Percentiles rank a stretch among this genome's conserved stretches.
phyloP scores from a whole-genome alignment of 2,329 filamentous ascomycete genomes.

The Graphiopsis chlorocephala region DNA sequence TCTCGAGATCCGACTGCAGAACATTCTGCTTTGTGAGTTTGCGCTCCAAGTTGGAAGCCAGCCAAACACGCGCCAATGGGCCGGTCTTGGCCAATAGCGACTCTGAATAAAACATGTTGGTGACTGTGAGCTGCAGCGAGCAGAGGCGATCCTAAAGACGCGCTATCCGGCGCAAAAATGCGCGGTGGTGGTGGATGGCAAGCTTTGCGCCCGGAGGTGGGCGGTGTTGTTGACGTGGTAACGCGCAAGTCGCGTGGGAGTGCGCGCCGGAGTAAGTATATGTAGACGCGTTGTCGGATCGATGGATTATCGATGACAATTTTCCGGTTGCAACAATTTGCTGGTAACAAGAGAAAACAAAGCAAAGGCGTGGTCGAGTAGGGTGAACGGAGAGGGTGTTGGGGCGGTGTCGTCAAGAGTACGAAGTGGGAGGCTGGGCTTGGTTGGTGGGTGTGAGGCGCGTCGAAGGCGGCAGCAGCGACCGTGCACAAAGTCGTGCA shows the following conservation, averaged over 20 bases:
- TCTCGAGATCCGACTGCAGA: slow-evolving; percentile 87
- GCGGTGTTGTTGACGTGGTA: slow-evolving; percentile 25
- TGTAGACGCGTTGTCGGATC: not conserved
- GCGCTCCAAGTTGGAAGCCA: slow-evolving; percentile 96
- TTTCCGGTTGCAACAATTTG: not conserved
- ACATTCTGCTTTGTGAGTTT: slow-evolving; percentile 98
- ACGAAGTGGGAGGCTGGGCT: slow-evolving; percentile 3
- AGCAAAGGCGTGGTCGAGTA: not conserved
- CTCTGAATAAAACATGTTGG: slow-evolving; percentile 92
- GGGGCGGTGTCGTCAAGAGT: slow-evolving; percentile 2
- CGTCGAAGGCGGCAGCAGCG: not conserved
- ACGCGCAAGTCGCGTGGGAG: slow-evolving; percentile 13
- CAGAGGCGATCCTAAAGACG: slow-evolving; percentile 1
- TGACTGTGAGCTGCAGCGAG: slow-evolving; percentile 1
- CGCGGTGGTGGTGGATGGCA: slow-evolving; percentile 5
- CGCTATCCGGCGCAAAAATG: not conserved
- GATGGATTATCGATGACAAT: not conserved
- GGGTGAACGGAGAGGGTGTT: not conserved
- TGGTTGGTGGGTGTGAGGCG: not conserved
- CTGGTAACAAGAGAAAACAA: not conserved
- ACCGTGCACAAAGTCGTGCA: not conserved
- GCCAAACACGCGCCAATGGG: slow-evolving; percentile 94
- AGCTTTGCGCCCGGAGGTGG: slow-evolving; percentile 19
- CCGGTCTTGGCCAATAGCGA: slow-evolving; percentile 94
- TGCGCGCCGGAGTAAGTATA: not conserved